phyloP scores from a whole-genome alignment of 2,329 filamentous ascomycete species.

The Sarocladium kiliense region DNA sequence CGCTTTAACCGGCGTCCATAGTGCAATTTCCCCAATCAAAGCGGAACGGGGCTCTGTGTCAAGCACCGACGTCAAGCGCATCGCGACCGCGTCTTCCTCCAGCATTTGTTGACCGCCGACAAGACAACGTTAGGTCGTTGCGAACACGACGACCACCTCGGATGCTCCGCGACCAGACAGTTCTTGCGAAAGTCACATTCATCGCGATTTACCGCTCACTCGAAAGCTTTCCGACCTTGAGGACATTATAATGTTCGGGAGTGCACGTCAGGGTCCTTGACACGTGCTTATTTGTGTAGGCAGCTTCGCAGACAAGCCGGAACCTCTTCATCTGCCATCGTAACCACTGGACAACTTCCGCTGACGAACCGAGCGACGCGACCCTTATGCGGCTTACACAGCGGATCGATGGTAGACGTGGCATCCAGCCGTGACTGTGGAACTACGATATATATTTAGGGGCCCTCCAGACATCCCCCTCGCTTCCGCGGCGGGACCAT shows the following conservation, averaged over 20 bases:
- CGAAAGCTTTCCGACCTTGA: no score
- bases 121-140: not conserved
- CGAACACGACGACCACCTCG: not conserved
- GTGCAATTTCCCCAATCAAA: slow-evolving; percentile 12
- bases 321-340: not conserved
- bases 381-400: not conserved
- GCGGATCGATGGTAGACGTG: not conserved
- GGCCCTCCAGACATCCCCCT: not conserved
- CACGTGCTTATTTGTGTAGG: slow-evolving; percentile 3
- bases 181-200: no score
- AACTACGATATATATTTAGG: not conserved
- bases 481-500: slow-evolving; percentile 21
- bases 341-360: not conserved
- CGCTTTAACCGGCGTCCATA: not conserved
- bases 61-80: slow-evolving; percentile 9
- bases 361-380: not conserved
- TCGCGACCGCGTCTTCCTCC: slow-evolving; percentile 11
- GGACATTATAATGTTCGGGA: not conserved
- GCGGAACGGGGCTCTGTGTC: slow-evolving; percentile 7
- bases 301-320: not conserved
- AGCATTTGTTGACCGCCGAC: slow-evolving; percentile 5
- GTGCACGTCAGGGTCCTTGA: not conserved
- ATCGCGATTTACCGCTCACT: no score
- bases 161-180: not conserved
- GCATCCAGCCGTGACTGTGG: not conserved